Evolutionary conservation across 352 stramenopile species (phyloP).

Genomic region (Phytophthora ohioensis): DNA sequence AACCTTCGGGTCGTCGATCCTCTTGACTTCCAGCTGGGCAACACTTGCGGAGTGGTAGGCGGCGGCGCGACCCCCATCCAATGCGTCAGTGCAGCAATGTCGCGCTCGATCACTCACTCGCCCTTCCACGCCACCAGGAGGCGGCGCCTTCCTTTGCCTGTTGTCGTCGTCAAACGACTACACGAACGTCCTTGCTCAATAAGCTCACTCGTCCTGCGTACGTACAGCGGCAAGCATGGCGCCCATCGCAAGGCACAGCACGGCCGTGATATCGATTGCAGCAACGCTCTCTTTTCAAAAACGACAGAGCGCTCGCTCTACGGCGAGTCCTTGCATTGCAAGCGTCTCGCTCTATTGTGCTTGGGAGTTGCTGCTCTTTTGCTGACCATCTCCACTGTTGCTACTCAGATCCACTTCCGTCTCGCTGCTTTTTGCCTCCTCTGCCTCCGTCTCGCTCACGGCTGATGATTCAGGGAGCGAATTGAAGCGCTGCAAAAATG

Average conservation of each 20-base stretch:
- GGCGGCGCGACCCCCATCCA: neutral
- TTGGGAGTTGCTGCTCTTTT: neutral
- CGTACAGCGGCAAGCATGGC: neutral
- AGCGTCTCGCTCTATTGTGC: too few relatives aligned
- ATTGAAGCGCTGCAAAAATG: constrained; percentile 83
- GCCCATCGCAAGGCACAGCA: constrained; percentile 5
- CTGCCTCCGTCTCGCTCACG: constrained; percentile 28
- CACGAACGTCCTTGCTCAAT: neutral
- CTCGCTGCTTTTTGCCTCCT: constrained; percentile 20
- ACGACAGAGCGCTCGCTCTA: constrained; percentile 1
- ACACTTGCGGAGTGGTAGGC: neutral
- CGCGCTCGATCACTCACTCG: constrained; percentile 14
- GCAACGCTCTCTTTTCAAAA: constrained; percentile 21
- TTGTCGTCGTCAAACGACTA: neutral
- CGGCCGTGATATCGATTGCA: neutral
- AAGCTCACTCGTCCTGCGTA: neutral
- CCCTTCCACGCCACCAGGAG: neutral
- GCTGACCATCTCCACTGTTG: constrained; percentile 15
- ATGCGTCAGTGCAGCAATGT: constrained; percentile 9
- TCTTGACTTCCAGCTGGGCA: constrained; percentile 25
- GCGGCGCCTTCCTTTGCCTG: neutral
- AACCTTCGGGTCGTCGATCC: constrained; percentile 8
- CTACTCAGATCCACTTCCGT: constrained; percentile 3
- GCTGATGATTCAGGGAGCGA: constrained; percentile 19
- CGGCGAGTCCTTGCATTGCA: too few relatives aligned